Evolutionary conservation across 331 rosid species (phyloP).

Genomic region (Quercus lobata): DNA sequence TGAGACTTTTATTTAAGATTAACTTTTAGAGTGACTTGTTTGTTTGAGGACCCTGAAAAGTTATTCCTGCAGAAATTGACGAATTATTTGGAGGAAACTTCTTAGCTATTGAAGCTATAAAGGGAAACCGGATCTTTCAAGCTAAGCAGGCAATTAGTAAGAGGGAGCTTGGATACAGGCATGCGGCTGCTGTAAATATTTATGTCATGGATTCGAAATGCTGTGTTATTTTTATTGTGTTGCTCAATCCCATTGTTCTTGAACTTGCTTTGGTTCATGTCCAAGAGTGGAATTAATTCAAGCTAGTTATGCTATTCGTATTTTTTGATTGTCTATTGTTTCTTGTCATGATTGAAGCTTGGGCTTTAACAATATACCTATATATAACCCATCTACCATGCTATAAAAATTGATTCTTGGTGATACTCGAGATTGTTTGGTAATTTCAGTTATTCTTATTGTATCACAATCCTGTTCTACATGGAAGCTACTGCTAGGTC

Average conservation of each 20-base stretch:
- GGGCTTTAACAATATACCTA: background rate
- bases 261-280: background rate
- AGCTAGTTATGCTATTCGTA: background rate
- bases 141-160: background rate
- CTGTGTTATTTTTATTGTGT: background rate
- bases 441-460: background rate
- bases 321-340: background rate
- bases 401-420: background rate
- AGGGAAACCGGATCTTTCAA: background rate
- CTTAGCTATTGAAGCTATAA: constrained; percentile 15
- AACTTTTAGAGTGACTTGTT: background rate
- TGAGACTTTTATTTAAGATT: no score
- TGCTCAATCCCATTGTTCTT: background rate
- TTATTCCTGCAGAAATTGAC: constrained; percentile 30
- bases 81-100: background rate
- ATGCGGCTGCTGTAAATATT: background rate
- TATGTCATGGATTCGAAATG: background rate
- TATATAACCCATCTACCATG: background rate
- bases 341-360: background rate
- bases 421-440: background rate
- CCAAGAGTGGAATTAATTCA: background rate
- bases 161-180: background rate
- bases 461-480: background rate
- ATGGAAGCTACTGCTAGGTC: background rate
- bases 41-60: constrained; percentile 16